Evolutionary conservation across 129 eudicot genomes (phyloP).

Genomic region (Chrysanthemum seticuspe): DNA sequence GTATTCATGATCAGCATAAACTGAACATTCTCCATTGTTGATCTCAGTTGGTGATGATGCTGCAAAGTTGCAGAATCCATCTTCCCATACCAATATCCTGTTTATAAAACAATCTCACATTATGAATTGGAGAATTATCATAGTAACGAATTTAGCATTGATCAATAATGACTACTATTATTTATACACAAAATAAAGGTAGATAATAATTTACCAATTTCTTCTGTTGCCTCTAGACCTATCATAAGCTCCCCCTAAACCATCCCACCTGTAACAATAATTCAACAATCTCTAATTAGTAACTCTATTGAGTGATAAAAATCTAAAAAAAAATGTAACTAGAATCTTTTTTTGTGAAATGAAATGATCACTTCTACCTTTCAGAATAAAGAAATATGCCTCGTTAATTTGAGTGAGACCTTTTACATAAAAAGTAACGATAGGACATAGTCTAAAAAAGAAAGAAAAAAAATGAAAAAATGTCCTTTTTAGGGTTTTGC

Average conservation of each 20-base stretch:
- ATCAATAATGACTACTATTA: background rate
- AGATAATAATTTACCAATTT: constrained; percentile 62
- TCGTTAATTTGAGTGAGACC: no score
- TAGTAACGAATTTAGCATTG: background rate
- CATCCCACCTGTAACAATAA: constrained; percentile 77
- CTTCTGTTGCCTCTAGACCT: constrained; percentile 99
- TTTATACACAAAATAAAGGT: background rate
- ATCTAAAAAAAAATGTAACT: no score
- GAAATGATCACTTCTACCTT: no score
- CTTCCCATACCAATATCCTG: constrained; percentile 99
- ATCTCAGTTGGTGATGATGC: constrained; percentile 75
- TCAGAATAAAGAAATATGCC: no score
- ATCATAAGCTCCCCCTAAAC: constrained; percentile 95
- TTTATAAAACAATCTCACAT: background rate
- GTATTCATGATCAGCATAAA: constrained; percentile 47
- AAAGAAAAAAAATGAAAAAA: background rate
- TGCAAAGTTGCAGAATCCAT: constrained; percentile 92
- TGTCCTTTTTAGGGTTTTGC: background rate
- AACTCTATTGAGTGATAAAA: no score
- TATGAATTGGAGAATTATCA: background rate
- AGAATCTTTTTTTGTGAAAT: no score
- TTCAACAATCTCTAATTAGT: background rate
- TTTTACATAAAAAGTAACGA: background rate
- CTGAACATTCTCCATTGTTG: constrained; percentile 37
- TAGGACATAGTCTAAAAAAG: background rate